Percentiles rank a stretch among this genome's conserved stretches.
Conservation (phyloP, 768 basidiomycete genomes). For the Serendipita vermifera region DNA sequence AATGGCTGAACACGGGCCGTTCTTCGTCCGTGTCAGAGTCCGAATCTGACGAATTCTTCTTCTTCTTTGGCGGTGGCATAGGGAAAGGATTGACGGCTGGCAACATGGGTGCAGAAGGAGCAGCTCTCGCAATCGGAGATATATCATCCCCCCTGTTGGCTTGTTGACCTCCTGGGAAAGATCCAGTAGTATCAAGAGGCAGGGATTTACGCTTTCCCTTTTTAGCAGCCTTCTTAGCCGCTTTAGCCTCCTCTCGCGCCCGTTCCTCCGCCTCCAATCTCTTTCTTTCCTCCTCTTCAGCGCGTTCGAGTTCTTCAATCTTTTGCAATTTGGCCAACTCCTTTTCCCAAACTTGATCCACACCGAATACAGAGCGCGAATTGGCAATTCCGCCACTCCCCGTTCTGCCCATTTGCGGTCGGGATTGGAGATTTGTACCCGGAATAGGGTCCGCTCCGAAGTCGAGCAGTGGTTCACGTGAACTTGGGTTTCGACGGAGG, state of each 20-base stretch:
- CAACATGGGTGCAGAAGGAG: conserved; percentile 16
- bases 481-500: conserved; percentile 21
- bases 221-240: conserved; percentile 28
- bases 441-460: conserved; percentile 39
- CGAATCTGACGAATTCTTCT: conserved; percentile 9
- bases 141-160: neutral
- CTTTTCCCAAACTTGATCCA: conserved; percentile 84
- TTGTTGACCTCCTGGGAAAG: neutral
- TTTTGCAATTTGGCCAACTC: conserved; percentile 70
- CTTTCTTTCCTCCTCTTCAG: conserved; percentile 40
- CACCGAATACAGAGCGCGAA: conserved; percentile 78
- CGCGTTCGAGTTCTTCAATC: conserved; percentile 57
- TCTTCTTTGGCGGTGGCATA: conserved; percentile 22
- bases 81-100: conserved; percentile 21
- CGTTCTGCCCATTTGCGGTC: conserved; percentile 17
- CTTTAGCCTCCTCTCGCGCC: conserved; percentile 25
- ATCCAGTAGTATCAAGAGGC: neutral
- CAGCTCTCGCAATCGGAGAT: conserved; percentile 14
- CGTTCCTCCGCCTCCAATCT: conserved; percentile 36
- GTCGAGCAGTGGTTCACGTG: conserved; percentile 39
- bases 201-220: conserved; percentile 38
- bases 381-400: conserved; percentile 22
- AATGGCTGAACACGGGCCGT: neutral
- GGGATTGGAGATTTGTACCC: conserved; percentile 24
- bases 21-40: conserved; percentile 8